Evolutionary conservation across 1,139 yeast genomes (phyloP), one percentile per base, ranked within the genome.

Genomic region (Suhomyces guaymorum): DNA sequence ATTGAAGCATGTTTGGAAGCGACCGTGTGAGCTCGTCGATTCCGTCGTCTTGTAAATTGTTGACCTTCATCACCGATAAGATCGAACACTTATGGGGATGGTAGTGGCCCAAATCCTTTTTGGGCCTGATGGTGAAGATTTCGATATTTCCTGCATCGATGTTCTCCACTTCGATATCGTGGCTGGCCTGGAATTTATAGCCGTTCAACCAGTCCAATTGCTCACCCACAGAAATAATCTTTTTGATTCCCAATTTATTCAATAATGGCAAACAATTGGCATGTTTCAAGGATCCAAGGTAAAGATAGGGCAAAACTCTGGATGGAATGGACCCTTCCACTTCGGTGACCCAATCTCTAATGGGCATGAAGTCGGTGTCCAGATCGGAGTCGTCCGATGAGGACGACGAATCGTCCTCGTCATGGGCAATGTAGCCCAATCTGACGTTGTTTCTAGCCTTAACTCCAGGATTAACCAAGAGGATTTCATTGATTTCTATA

Each of bases 201-300:
- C 65, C 67, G 28, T 55, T 51, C 8, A 73, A 42, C 82, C 97
- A 89, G 3, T 76, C 66, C n/a, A 88, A 65, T 8, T 64, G 66
- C 52, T 90, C 97, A 1, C 97, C 98, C 7, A 92, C 96, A 2
- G 95, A 83, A 5, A 92, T 78, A 10, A 92, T 73, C 39, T 86
- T 79, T 18, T 73, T 74, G 37, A 92, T 87, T 0, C 89, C 92
- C 15, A 92, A 61, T 33, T 72, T 73, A 20, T 65, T 59, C 38
- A 92, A 63, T 48, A 90, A 60, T 4, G 79, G 76, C 3, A 83
- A 71, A 48, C 82, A 77, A 44, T 79, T 80, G 5, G 97, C 97
- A 61, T 92, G 97, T 32, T 66, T 75, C 34, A 89, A 65, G 2
- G 95, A 83, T 0, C 98, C 98, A 37, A 92, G 67, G 54, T 89